phyloP scores from a whole-genome alignment of 1,284 basidiomycete species.

The Grifola frondosa region DNA sequence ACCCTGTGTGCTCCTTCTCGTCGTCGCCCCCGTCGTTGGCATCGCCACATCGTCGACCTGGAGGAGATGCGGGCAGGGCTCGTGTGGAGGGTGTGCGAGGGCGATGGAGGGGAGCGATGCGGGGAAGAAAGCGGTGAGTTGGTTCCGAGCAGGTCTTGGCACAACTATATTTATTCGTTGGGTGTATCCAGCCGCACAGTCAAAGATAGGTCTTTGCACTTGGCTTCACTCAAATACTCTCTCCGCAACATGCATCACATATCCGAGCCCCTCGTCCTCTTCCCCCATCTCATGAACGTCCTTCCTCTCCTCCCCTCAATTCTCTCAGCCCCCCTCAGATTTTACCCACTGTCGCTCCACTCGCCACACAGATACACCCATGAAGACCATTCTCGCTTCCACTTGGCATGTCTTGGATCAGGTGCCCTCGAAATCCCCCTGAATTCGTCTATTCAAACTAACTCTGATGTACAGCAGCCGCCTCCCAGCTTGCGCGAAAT shows the following conservation, averaged over 20 bases:
- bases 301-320: conserved; percentile 25
- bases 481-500: conserved; percentile 84
- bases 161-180: conserved; percentile 31
- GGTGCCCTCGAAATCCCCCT: conserved; percentile 34
- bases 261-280: conserved; percentile 17
- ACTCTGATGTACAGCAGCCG: conserved; percentile 45
- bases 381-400: conserved; percentile 39
- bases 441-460: conserved; percentile 31
- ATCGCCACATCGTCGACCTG: neutral
- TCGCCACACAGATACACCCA: conserved; percentile 22
- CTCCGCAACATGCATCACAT: conserved; percentile 13
- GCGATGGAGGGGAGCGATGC: conserved; percentile 3
- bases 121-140: conserved; percentile 17
- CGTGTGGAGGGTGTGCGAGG: conserved; percentile 1
- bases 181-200: conserved; percentile 26
- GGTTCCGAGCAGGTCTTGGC: conserved; percentile 31
- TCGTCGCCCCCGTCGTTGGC: neutral
- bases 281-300: conserved; percentile 23
- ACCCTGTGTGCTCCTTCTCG: conserved; percentile 1
- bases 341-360: conserved; percentile 23
- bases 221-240: conserved; percentile 35
- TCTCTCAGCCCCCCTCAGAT: conserved; percentile 26
- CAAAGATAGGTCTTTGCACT: conserved; percentile 33
- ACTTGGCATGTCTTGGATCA: conserved; percentile 50
- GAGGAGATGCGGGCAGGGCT: too few relatives aligned